Evolutionary conservation across 192 early-diverging fungal species (phyloP), one percentile per base, ranked within the genome.

Genomic region (Coemansia sp.): DNA sequence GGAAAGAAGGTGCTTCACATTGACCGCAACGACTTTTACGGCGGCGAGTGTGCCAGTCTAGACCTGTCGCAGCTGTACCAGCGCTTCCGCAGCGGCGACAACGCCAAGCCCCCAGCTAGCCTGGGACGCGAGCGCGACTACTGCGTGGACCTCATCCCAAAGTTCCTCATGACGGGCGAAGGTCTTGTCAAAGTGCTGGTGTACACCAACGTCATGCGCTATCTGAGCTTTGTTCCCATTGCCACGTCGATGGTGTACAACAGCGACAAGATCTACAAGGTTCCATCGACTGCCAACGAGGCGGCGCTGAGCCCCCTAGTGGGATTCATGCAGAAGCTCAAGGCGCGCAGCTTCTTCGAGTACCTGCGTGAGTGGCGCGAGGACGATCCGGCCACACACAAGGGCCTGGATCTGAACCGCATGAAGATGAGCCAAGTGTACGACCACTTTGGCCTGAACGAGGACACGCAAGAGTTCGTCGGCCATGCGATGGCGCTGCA

Each of bases 131-230:
- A 89, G 75, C 89, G 96, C 64, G 97, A 98, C 85, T 99, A 92
- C 84, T 95, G 94, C 84, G 89, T 99, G 59, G 98, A 99, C 81
- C 84, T 98, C 75, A 97, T 99, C 58, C 98, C 98, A 66, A 99
- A 99, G 87, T 99, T 99, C 84, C 93, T 97, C 85, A 98, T 99
- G 97, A 95, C 94, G 33, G 95, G 92, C 60, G 98, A 97, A 58
- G 97, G 97, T 77, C 93, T 99, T 70, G 92, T 98, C 68, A 92
- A 91, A 72, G 95, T 99, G 60, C 89, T 99, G 53, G 92, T 92
- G 71, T 95, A 99, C 85, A 98, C 96, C 44, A 94, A 98, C 69
- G 97, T 99, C 23, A 97, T 97, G 34, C 92, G 94, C 60, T 98
- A 99, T 87, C 87, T 98, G 35, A 96, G 96, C 80, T 98, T 99